These are phyloP conservation scores for Hypoxylon intermedium DNA, from an alignment of 495 filamentous ascomycete genomes.

Conservation along the genomic window DNA sequence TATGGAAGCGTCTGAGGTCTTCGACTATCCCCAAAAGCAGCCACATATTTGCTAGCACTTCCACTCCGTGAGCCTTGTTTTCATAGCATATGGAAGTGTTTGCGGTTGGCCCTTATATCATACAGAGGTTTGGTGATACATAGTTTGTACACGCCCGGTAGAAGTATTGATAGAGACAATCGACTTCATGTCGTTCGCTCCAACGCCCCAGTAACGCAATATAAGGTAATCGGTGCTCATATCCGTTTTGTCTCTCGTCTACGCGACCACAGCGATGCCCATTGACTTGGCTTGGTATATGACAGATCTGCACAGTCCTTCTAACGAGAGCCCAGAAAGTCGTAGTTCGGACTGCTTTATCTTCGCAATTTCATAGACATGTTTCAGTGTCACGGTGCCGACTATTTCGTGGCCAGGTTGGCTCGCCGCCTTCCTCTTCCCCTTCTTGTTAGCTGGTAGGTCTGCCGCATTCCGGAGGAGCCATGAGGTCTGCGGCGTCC, in stretches of 20 bases:
- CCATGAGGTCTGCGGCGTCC: constrained; percentile 89
- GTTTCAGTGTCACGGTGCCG: constrained; percentile 88
- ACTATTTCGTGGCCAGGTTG: constrained; percentile 79
- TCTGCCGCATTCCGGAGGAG: constrained; percentile 85
- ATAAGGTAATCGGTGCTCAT: background rate
- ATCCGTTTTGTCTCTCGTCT: constrained; percentile 13
- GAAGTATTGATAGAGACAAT: constrained; percentile 11
- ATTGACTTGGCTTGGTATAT: constrained; percentile 88
- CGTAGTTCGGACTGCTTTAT: constrained; percentile 89
- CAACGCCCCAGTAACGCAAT: constrained; percentile 13
- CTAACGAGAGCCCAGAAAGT: constrained; percentile 77
- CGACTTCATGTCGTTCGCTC: constrained; percentile 14
- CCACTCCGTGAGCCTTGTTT: constrained; percentile 8
- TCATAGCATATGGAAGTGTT: background rate
- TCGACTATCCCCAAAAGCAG: constrained; percentile 9
- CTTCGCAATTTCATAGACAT: constrained; percentile 96
- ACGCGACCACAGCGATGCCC: constrained; percentile 82
- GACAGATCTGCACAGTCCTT: constrained; percentile 84
- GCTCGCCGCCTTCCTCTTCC: constrained; percentile 78
- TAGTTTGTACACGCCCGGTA: constrained; percentile 19
- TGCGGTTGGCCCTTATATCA: constrained; percentile 15
- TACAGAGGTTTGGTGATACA: constrained; percentile 27
- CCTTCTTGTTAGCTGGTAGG: constrained; percentile 72
- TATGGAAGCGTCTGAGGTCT: constrained; percentile 6
- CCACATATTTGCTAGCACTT: background rate